Conservation (phyloP, 2,329 filamentous ascomycete species). For the Pseudopyrenochaeta lycopersici region DNA sequence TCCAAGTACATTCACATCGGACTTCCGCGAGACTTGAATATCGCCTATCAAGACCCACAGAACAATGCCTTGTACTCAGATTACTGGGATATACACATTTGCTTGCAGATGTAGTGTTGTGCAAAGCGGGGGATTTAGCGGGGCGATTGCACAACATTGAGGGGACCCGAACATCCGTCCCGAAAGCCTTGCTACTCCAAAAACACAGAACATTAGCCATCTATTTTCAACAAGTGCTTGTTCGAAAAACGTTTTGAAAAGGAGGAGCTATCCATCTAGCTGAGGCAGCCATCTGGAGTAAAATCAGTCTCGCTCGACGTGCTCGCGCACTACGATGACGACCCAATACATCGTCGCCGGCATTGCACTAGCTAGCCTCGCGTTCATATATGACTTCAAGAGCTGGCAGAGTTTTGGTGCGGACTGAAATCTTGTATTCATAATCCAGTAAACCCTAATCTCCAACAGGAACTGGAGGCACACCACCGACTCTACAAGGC, state of each 20-base stretch:
- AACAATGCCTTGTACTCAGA: background rate
- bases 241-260: background rate
- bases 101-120: background rate
- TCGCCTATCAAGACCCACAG: too few relatives aligned
- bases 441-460: slow-evolving; percentile 4
- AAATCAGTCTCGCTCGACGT: too few relatives aligned
- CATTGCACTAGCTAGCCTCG: slow-evolving; percentile 19
- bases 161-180: slow-evolving; percentile 18
- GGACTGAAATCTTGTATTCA: background rate
- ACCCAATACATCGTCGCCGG: slow-evolving; percentile 16
- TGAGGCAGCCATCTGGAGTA: background rate
- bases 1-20: too few relatives aligned
- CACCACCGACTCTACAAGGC: slow-evolving; percentile 39
- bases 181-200: slow-evolving; percentile 1
- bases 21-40: too few relatives aligned
- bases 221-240: too few relatives aligned
- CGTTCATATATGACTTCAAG: slow-evolving; percentile 33
- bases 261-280: background rate
- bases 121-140: slow-evolving; percentile 2
- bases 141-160: slow-evolving; percentile 10
- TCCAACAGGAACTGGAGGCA: slow-evolving; percentile 39
- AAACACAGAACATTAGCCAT: slow-evolving; percentile 1
- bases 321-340: slow-evolving; percentile 2
- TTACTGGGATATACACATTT: background rate
- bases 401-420: slow-evolving; percentile 33